Conservation (phyloP, 2,329 filamentous ascomycete genomes). For the Eurotiales sp. region DNA sequence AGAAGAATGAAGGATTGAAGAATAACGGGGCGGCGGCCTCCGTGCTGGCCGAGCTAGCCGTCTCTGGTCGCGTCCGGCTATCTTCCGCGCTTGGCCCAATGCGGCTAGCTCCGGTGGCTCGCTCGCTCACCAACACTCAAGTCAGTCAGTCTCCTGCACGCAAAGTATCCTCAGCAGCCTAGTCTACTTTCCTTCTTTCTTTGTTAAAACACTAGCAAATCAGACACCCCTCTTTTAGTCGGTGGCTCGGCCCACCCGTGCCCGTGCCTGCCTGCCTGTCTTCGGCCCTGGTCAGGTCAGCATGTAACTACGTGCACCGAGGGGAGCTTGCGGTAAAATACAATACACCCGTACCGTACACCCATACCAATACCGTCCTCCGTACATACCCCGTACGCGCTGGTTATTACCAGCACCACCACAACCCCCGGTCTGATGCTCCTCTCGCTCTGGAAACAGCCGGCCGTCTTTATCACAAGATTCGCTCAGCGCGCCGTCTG, state of each 20-base stretch:
- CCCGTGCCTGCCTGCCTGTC: slow-evolving; percentile 4
- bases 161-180: slow-evolving; percentile 1
- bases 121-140: too few species aligned
- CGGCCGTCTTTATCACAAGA: slow-evolving; percentile 12
- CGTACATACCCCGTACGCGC: background rate
- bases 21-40: background rate
- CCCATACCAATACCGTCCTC: too few species aligned
- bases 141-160: too few species aligned
- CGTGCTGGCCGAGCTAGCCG: slow-evolving; percentile 1
- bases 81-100: slow-evolving; percentile 4
- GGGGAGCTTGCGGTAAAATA: background rate
- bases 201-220: background rate
- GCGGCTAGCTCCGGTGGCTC: too few species aligned
- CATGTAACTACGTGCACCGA: too few species aligned
- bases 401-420: too few species aligned
- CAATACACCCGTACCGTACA: background rate
- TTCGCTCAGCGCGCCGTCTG: slow-evolving; percentile 8
- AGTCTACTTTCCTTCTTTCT: too few species aligned
- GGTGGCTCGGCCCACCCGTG: background rate
- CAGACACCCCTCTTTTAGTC: slow-evolving; percentile 6
- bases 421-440: background rate
- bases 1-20: too few species aligned
- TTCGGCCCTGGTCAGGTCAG: too few species aligned
- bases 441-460: slow-evolving; percentile 3
- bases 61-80: slow-evolving; percentile 9